phyloP scores from a whole-genome alignment of 2,329 filamentous ascomycete genomes.

The Alternaria alternata region DNA sequence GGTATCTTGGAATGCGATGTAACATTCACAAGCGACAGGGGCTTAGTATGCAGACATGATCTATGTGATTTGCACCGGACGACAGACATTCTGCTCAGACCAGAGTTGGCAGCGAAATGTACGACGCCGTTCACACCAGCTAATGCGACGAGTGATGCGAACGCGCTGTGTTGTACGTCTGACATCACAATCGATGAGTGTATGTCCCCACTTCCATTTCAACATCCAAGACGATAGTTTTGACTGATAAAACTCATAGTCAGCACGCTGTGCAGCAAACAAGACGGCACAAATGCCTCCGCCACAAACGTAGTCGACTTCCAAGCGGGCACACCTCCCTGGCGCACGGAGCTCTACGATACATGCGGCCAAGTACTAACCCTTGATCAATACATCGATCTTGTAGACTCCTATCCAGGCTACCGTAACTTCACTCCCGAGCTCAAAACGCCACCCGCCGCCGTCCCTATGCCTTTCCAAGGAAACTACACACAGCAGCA shows the following conservation, averaged over 20 bases:
- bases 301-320: conserved; percentile 65
- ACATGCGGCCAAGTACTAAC: conserved; percentile 66
- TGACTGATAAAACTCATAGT: not conserved
- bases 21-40: conserved; percentile 69
- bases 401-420: conserved; percentile 62
- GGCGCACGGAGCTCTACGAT: conserved; percentile 70
- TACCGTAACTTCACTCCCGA: conserved; percentile 69
- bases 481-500: conserved; percentile 67
- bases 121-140: conserved; percentile 68
- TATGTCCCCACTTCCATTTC: not conserved
- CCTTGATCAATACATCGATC: conserved; percentile 66
- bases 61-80: conserved; percentile 74
- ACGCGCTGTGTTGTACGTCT: conserved; percentile 28
- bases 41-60: conserved; percentile 73
- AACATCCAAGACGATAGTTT: not conserved
- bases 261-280: conserved; percentile 28
- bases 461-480: conserved; percentile 70
- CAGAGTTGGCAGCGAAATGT: conserved; percentile 71
- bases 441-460: conserved; percentile 64
- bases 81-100: conserved; percentile 70
- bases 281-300: conserved; percentile 65
- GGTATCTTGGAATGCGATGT: conserved; percentile 74
- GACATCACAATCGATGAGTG: conserved; percentile 30
- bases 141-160: conserved; percentile 27
- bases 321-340: conserved; percentile 63